A percentile compares a stretch with the other conserved stretches of the same genome.
Evolutionary conservation across 2,329 filamentous ascomycete species (phyloP).

Genomic region (Microsporum audouinii): DNA sequence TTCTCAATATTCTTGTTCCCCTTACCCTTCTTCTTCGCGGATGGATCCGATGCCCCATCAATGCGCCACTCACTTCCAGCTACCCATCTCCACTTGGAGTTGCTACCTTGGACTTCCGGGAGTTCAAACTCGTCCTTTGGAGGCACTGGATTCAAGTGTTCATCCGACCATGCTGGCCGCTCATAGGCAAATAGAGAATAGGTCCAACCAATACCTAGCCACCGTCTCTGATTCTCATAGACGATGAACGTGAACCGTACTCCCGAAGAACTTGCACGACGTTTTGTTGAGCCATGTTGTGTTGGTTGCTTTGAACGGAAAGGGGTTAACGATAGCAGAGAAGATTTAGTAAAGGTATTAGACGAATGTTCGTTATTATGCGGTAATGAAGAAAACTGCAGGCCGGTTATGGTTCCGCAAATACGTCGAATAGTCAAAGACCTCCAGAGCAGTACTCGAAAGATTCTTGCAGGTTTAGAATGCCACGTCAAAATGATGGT

Average conservation of each 20-base stretch:
- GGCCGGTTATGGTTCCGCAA: constrained; percentile 64
- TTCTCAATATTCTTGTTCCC: constrained; percentile 43
- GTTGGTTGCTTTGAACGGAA: constrained; percentile 31
- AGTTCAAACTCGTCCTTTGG: constrained; percentile 61
- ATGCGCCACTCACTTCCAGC: constrained; percentile 76
- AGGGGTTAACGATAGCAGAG: constrained; percentile 22
- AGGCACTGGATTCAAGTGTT: constrained; percentile 74
- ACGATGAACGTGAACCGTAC: constrained; percentile 94
- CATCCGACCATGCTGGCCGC: constrained; percentile 84
- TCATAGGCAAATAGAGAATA: constrained; percentile 84
- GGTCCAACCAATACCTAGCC: constrained; percentile 93
- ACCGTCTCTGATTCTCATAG: constrained; percentile 91
- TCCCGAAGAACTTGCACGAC: constrained; percentile 49
- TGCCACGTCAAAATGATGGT: constrained; percentile 87
- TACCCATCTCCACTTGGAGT: constrained; percentile 67
- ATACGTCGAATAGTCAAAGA: constrained; percentile 62
- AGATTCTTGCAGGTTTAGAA: constrained; percentile 71
- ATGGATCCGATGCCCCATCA: constrained; percentile 47
- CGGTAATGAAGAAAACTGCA: constrained; percentile 31
- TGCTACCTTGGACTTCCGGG: constrained; percentile 54
- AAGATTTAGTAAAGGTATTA: constrained; percentile 20
- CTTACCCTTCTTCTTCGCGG: constrained; percentile 31
- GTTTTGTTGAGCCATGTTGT: constrained; percentile 34
- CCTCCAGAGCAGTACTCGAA: constrained; percentile 80
- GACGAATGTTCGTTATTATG: constrained; percentile 10